phyloP scores from a whole-genome alignment of 495 filamentous ascomycete species.

The Halenospora varia region DNA sequence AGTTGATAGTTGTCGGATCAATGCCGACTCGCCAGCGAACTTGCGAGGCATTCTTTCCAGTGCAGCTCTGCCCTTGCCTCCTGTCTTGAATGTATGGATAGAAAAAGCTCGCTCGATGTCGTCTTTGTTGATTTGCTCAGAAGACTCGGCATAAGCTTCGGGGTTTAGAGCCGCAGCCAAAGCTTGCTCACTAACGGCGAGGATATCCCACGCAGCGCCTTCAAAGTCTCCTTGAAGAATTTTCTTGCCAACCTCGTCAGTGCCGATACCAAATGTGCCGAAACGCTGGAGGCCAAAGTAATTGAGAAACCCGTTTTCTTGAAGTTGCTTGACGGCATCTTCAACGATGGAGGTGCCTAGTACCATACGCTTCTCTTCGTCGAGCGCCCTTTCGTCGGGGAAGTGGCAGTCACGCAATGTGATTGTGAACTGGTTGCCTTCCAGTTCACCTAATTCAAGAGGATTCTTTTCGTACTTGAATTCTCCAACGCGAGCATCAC shows the following conservation, averaged over 20 bases:
- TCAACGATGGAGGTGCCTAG: conserved; percentile 50
- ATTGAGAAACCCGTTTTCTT: conserved; percentile 79
- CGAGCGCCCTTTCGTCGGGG: conserved; percentile 34
- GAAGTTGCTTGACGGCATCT: conserved; percentile 48
- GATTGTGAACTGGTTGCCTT: conserved; percentile 88
- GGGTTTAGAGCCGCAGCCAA: conserved; percentile 43
- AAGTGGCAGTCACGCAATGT: conserved; percentile 80
- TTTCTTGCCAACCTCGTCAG: conserved; percentile 75
- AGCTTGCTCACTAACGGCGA: conserved; percentile 56
- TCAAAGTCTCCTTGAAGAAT: conserved; percentile 78
- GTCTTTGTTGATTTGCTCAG: conserved; percentile 54
- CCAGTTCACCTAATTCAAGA: conserved; percentile 76
- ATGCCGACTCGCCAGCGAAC: conserved; percentile 70
- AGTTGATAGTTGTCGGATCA: conserved; percentile 69
- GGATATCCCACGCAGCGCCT: conserved; percentile 68
- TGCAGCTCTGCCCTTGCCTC: conserved; percentile 49
- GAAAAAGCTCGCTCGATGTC: conserved; percentile 73
- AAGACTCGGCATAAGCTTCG: conserved; percentile 19
- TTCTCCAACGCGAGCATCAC: conserved; percentile 63
- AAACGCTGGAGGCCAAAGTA: conserved; percentile 96
- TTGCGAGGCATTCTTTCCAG: conserved; percentile 68
- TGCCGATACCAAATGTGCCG: conserved; percentile 76
- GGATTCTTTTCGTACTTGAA: conserved; percentile 68
- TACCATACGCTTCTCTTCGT: conserved; percentile 34
- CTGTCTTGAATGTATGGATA: conserved; percentile 64